Base-by-base conservation (phyloP, 2,329 filamentous ascomycete species). In the Akanthomyces uredinophilus region DNA sequence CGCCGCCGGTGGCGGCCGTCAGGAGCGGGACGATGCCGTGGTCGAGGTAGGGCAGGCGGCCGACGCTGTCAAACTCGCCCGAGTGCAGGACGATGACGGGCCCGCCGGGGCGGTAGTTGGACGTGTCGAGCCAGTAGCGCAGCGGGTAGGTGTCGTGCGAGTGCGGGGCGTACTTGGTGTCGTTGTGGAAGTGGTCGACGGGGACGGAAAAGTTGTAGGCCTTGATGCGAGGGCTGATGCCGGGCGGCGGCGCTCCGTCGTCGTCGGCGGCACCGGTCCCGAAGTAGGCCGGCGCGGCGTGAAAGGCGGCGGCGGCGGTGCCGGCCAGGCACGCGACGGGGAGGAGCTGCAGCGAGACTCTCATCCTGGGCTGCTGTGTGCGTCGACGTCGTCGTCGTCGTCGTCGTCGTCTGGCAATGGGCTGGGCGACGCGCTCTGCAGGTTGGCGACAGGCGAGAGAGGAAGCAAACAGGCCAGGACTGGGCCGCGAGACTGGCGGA, bases 131-230 rank as follows among this genome's bases (percentile, higher is more conserved):
- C 88, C 88, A 96, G 77, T 95, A 96, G 13, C 91, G 84, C 53
- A 94, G 77, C 24, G 84, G 74, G 73, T 92, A 96, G 1, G 76
- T 83, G 29, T 73, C 87, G 66, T 88, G 78, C 10, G 82, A 85
- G 73, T 96, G 91, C 41, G 92, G 91, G 72, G 88, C 89, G 70
- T 96, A 96, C 54, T 80, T 78, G 2, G 86, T 83, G 60, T 92
- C 88, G 69, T 94, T 91, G 74, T 90, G 90, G 76, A 95, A 96
- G 71, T 95, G 90, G 73, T 96, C 91, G 39, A 96, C 79, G 18
- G 83, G 83, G 4, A 83, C 81, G 2, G 73, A 74, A 56, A 77
- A 62, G 64, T 76, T 75, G 57, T 63, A 61, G 27, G 52, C 57
- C 57, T 63, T 63, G 51, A 63, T 63, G n/a, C 37, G 46, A 18